Conservation (phyloP, 768 basidiomycete species). For the Collybiopsis confluens region DNA sequence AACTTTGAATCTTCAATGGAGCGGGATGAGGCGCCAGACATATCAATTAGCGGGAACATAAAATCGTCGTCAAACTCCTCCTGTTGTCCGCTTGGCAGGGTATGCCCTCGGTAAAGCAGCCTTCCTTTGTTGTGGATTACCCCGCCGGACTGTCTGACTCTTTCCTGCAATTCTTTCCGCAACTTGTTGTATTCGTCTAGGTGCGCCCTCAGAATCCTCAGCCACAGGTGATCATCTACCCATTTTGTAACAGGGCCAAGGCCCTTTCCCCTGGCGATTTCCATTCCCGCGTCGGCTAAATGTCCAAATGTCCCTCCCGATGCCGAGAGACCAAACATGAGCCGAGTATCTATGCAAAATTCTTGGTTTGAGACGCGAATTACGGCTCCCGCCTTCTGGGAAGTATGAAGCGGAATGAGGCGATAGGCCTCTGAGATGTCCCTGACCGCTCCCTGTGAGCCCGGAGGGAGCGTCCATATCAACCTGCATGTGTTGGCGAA, state of each 20-base stretch:
- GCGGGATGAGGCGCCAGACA: slow-evolving; percentile 17
- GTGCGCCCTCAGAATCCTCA: slow-evolving; percentile 13
- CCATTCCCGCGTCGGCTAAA: slow-evolving; percentile 16
- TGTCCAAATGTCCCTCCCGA: slow-evolving; percentile 22
- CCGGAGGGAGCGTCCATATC: too few relatives aligned
- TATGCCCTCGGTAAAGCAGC: slow-evolving; percentile 17
- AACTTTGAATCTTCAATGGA: slow-evolving; percentile 13
- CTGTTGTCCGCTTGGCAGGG: slow-evolving; percentile 8
- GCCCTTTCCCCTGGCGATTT: slow-evolving; percentile 20
- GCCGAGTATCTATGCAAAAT: slow-evolving; percentile 19
- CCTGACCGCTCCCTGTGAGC: too few relatives aligned
- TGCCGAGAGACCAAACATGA: slow-evolving; percentile 19
- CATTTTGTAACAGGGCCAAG: slow-evolving; percentile 26
- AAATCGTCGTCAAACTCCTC: slow-evolving; percentile 32
- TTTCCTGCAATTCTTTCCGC: slow-evolving; percentile 6
- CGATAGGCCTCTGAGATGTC: too few relatives aligned
- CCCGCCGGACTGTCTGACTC: slow-evolving; percentile 11
- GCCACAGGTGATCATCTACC: slow-evolving; percentile 23
- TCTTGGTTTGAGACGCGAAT: too few relatives aligned
- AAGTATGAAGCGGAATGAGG: too few relatives aligned
- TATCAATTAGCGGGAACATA: slow-evolving; percentile 13
- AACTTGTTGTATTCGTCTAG: slow-evolving; percentile 22
- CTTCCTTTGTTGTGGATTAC: slow-evolving; percentile 4
- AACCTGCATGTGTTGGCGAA: too few relatives aligned
- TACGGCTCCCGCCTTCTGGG: too few relatives aligned